phyloP scores from a whole-genome alignment of 2,329 filamentous ascomycete species.

The Cercospora janseana region DNA sequence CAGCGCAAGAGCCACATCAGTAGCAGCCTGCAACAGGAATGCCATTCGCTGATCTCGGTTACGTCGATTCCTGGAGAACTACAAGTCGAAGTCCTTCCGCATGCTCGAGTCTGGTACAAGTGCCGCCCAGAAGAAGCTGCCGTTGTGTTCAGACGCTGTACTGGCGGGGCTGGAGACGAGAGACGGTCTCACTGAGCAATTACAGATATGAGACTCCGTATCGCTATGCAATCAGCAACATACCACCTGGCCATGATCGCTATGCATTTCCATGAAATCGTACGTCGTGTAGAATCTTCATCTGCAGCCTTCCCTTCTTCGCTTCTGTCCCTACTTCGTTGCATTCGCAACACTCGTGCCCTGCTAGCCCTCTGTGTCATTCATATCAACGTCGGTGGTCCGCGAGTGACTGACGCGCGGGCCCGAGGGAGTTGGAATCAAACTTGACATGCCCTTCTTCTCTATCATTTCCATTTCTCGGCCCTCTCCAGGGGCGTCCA shows the following conservation, averaged over 20 bases:
- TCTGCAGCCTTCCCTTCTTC: constrained; percentile 8
- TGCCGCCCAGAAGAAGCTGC: neutral
- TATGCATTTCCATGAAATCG: neutral
- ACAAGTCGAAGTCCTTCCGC: no score
- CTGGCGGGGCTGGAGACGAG: neutral
- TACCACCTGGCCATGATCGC: neutral
- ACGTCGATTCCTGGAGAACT: no score
- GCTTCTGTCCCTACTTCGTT: constrained; percentile 11
- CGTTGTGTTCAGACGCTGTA: neutral
- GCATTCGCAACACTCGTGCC: constrained; percentile 19
- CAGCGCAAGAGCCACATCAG: no score
- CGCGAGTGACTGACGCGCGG: neutral
- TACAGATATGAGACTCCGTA: neutral
- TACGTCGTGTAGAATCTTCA: neutral
- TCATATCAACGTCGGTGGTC: constrained; percentile 16
- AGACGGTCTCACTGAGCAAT: neutral
- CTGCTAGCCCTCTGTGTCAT: constrained; percentile 18
- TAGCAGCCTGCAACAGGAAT: no score
- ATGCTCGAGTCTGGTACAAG: no score
- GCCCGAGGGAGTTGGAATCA: constrained; percentile 1
- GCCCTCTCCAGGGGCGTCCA: neutral
- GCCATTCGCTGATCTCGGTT: no score
- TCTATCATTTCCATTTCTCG: constrained; percentile 31
- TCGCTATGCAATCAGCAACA: constrained; percentile 5
- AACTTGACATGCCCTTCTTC: constrained; percentile 17